Percentiles rank a stretch among this genome's conserved stretches.
Evolutionary conservation across 257 asterid species (phyloP).

Genomic region (Rehmannia glutinosa): DNA sequence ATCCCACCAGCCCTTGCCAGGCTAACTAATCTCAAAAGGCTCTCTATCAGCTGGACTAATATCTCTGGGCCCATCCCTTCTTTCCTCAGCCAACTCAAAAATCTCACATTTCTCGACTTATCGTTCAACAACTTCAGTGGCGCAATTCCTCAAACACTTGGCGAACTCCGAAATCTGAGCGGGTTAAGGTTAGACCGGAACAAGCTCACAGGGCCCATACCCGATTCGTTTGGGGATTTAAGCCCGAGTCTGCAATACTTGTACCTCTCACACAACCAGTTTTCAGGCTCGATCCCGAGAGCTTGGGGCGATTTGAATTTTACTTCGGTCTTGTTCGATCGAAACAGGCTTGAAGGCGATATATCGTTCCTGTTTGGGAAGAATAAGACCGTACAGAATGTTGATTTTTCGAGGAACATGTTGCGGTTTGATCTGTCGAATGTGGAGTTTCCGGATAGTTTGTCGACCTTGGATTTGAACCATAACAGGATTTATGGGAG

Average conservation of each 20-base stretch:
- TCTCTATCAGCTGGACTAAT: slow-evolving; percentile 32
- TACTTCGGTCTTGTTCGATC: slow-evolving; percentile 28
- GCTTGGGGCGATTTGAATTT: slow-evolving; percentile 31
- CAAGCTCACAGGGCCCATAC: slow-evolving; percentile 52
- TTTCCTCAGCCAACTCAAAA: slow-evolving; percentile 33
- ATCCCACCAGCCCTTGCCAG: slow-evolving; percentile 39
- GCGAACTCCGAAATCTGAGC: slow-evolving; percentile 28
- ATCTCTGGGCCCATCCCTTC: slow-evolving; percentile 51
- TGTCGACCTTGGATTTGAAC: slow-evolving; percentile 43
- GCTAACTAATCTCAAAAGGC: slow-evolving; percentile 31
- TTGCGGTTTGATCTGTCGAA: slow-evolving; percentile 50
- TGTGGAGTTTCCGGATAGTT: slow-evolving; percentile 36
- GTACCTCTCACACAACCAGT: slow-evolving; percentile 52
- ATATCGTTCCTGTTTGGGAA: slow-evolving; percentile 48
- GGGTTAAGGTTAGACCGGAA: slow-evolving; percentile 42
- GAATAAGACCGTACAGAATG: slow-evolving; percentile 34
- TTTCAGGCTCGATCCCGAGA: slow-evolving; percentile 48
- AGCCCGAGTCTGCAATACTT: slow-evolving; percentile 31
- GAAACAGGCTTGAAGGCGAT: slow-evolving; percentile 61
- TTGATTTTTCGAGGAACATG: slow-evolving; percentile 48
- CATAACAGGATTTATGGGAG: slow-evolving; percentile 50
- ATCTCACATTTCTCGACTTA: slow-evolving; percentile 28
- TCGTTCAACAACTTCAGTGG: slow-evolving; percentile 41
- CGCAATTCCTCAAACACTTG: slow-evolving; percentile 39
- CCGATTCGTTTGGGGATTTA: slow-evolving; percentile 44